Percentiles rank a stretch among this genome's conserved stretches.
phyloP scores from a whole-genome alignment of 495 filamentous ascomycete genomes.

The Penicillium angulare region DNA sequence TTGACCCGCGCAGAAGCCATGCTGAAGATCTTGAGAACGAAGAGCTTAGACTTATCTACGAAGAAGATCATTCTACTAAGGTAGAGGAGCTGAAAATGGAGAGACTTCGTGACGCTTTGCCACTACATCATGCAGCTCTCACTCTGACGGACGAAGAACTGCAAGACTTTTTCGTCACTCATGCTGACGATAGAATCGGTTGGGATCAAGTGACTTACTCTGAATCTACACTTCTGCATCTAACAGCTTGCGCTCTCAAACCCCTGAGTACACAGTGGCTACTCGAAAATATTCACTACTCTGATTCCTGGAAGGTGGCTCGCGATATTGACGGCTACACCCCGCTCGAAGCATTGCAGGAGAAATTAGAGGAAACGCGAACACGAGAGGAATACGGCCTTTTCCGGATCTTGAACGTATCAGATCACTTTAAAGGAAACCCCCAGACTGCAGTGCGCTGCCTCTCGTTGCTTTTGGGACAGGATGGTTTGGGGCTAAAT shows the following conservation, averaged over 20 bases:
- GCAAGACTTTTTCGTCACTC: conserved; percentile 13
- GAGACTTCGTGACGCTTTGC: conserved; percentile 14
- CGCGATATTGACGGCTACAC: conserved; percentile 29
- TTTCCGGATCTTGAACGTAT: conserved; percentile 12
- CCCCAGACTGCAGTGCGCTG: conserved; percentile 21
- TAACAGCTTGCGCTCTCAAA: conserved; percentile 22
- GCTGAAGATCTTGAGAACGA: conserved; percentile 18
- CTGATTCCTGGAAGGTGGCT: conserved; percentile 16
- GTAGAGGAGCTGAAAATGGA: conserved; percentile 12
- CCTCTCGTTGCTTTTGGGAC: conserved; percentile 20
- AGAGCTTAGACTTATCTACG: conserved; percentile 3
- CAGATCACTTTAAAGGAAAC: conserved; percentile 26
- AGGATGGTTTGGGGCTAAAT: conserved; percentile 11
- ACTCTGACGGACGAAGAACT: conserved; percentile 17
- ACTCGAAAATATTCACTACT: conserved; percentile 17
- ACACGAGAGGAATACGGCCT: conserved; percentile 6
- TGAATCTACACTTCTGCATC: conserved; percentile 25
- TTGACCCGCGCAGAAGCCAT: conserved; percentile 13
- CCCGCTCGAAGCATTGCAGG: conserved; percentile 22
- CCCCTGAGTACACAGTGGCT: conserved; percentile 24
- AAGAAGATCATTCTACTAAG: conserved; percentile 5
- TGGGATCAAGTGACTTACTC: conserved; percentile 14
- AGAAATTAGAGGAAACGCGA: conserved; percentile 20
- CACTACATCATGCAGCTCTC: conserved; percentile 20
- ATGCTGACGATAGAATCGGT: conserved; percentile 13